phyloP scores from a whole-genome alignment of 2,329 filamentous ascomycete species.

The Colletotrichum eremochloae region DNA sequence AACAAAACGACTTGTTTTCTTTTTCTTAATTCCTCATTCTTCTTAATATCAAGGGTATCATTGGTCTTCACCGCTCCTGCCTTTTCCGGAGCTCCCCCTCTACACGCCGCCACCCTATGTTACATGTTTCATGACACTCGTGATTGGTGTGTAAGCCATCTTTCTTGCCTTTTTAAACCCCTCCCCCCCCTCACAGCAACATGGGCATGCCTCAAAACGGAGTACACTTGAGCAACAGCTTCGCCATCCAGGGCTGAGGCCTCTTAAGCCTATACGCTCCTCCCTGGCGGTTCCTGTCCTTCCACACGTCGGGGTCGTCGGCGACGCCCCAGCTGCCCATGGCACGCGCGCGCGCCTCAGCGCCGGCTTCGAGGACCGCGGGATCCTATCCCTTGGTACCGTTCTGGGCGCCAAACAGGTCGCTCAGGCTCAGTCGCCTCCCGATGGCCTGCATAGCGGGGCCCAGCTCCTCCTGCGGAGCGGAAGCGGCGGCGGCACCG shows the following conservation, averaged over 20 bases:
- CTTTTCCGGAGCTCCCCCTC: neutral
- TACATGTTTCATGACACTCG: neutral
- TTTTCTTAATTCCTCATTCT: slow-evolving; percentile 11
- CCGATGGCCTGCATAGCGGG: slow-evolving; percentile 61
- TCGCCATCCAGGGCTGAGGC: slow-evolving; percentile 13
- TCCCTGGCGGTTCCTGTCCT: neutral
- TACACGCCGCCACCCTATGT: neutral
- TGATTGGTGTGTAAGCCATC: neutral
- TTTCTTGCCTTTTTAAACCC: neutral
- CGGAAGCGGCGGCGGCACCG: neutral
- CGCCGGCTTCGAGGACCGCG: slow-evolving; percentile 1
- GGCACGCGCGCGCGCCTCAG: neutral
- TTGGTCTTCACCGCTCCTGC: slow-evolving; percentile 9
- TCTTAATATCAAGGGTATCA: slow-evolving; percentile 41
- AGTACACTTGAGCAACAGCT: neutral
- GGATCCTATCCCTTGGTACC: slow-evolving; percentile 42
- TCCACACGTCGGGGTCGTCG: neutral
- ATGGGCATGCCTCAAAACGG: neutral
- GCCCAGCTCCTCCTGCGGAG: slow-evolving; percentile 45
- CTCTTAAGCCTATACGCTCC: neutral
- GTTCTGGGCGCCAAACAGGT: slow-evolving; percentile 58
- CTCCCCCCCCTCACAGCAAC: neutral
- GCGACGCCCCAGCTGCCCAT: slow-evolving; percentile 1
- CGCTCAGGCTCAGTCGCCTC: slow-evolving; percentile 58
- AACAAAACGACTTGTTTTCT: slow-evolving; percentile 26